A percentile compares a stretch with the other conserved stretches of the same genome.
These are phyloP conservation scores for Pseudisothecium myosuroides DNA, from an alignment of 225 moss, liverwort and hornwort species.

Conservation along the genomic window DNA sequence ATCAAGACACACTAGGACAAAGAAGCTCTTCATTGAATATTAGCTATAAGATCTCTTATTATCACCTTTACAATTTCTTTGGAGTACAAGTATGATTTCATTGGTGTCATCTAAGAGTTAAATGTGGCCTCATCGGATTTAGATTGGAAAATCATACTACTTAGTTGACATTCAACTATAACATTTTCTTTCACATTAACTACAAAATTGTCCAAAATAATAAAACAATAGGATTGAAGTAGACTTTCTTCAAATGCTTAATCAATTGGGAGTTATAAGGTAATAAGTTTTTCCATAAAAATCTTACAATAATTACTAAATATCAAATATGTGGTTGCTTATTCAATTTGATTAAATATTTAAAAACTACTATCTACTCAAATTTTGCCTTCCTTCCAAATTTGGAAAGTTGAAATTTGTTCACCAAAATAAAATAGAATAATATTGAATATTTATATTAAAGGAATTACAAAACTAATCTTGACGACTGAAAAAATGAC, in stretches of 20 bases:
- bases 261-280: not conserved
- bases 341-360: not conserved
- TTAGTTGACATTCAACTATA: not conserved
- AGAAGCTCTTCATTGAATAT: not conserved
- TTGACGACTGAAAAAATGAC: not conserved
- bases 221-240: not conserved
- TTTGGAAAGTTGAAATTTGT: not conserved
- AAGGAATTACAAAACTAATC: not conserved
- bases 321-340: too few relatives aligned
- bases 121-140: not conserved
- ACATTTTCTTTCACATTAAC: not conserved
- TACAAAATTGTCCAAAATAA: not conserved
- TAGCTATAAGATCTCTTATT: too few relatives aligned
- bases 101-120: not conserved
- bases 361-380: rapidly evolving
- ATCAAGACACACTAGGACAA: rapidly evolving
- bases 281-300: not conserved
- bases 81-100: not conserved
- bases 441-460: not conserved
- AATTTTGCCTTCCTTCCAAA: not conserved
- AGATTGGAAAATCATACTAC: not conserved
- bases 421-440: not conserved
- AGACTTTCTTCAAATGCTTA: not conserved
- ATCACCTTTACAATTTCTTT: not conserved
- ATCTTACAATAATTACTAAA: not conserved